Conservation (phyloP, 2,329 filamentous ascomycete species). For the Monosporascus sp. region DNA sequence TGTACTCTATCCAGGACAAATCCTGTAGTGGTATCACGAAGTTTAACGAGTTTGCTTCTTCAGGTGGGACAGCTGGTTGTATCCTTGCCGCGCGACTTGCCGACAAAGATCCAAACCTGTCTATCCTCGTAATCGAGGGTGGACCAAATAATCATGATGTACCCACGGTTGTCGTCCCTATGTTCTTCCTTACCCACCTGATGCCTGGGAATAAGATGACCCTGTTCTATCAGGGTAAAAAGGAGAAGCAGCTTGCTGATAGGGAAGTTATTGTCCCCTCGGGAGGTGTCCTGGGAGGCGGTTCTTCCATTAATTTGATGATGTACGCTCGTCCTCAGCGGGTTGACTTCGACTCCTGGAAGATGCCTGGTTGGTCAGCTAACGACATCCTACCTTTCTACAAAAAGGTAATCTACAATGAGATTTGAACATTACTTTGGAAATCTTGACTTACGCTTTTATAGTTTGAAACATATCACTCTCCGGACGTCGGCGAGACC, state of each 20-base stretch:
- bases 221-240: constrained; percentile 38
- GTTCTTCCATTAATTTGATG: constrained; percentile 39
- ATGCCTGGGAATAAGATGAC: constrained; percentile 35
- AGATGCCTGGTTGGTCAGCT: constrained; percentile 9
- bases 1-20: no score
- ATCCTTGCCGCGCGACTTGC: not conserved
- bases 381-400: constrained; percentile 37
- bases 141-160: not conserved
- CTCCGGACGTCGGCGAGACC: constrained; percentile 29
- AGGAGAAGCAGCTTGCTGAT: constrained; percentile 31
- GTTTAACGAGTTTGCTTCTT: not conserved
- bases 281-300: constrained; percentile 45
- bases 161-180: constrained; percentile 31
- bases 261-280: constrained; percentile 32
- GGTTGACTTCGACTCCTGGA: constrained; percentile 11
- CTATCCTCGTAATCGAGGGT: not conserved
- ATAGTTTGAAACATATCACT: not conserved
- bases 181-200: constrained; percentile 41
- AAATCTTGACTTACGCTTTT: not conserved
- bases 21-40: no score
- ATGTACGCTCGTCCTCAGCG: constrained; percentile 23
- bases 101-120: not conserved
- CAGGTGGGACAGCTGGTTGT: not conserved
- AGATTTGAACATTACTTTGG: no score
- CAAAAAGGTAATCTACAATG: constrained; percentile 30